Conservation (phyloP, 2,329 filamentous ascomycete species). For the Xylaria sp. region DNA sequence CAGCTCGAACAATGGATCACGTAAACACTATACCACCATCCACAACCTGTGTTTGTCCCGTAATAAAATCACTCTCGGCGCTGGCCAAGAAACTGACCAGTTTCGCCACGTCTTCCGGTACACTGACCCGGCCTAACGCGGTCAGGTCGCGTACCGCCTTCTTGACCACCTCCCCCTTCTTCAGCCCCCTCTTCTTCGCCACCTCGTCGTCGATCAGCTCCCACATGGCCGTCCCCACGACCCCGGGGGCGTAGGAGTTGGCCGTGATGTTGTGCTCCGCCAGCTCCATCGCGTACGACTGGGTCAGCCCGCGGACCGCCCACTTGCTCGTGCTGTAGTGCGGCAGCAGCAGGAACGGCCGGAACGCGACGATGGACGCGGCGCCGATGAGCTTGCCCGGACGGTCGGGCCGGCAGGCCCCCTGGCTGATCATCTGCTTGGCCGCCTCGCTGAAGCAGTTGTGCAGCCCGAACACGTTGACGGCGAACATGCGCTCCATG, state of each 20-base stretch:
- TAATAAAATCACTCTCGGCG: constrained; percentile 64
- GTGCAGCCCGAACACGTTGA: constrained; percentile 68
- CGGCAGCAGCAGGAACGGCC: constrained; percentile 58
- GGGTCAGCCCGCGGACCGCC: constrained; percentile 67
- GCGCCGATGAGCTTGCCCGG: constrained; percentile 55
- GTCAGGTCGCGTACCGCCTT: constrained; percentile 58
- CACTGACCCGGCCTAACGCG: constrained; percentile 58
- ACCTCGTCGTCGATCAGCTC: constrained; percentile 66
- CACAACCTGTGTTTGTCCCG: constrained; percentile 66
- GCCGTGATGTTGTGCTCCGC: constrained; percentile 66
- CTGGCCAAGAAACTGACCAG: constrained; percentile 64
- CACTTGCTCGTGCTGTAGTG: constrained; percentile 69
- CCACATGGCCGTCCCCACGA: constrained; percentile 71
- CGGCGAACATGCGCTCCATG: constrained; percentile 60
- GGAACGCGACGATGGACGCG: constrained; percentile 61
- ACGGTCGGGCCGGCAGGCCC: constrained; percentile 41
- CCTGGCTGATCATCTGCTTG: constrained; percentile 66
- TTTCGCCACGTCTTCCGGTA: constrained; percentile 65
- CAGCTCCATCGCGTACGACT: constrained; percentile 68
- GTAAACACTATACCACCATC: constrained; percentile 59
- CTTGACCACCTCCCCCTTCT: constrained; percentile 57
- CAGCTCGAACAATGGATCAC: too few relatives aligned
- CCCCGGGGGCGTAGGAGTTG: constrained; percentile 69
- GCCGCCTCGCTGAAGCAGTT: constrained; percentile 67
- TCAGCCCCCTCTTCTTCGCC: constrained; percentile 51